Percentiles rank a stretch among this genome's conserved stretches.
phyloP scores from a whole-genome alignment of 2,329 filamentous ascomycete species.

The Aspergillus phoenicis region DNA sequence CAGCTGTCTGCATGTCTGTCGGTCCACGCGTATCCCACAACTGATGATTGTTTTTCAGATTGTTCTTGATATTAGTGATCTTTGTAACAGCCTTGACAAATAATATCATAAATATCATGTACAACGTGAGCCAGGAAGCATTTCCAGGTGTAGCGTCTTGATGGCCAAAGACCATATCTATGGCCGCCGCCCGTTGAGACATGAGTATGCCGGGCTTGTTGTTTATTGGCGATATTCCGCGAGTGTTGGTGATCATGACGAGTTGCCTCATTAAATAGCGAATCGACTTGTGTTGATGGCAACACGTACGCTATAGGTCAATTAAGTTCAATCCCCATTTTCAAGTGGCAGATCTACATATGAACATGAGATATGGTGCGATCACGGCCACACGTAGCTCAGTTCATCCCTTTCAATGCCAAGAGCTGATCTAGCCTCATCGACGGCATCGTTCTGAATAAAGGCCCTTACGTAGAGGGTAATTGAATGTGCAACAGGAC shows the following conservation, averaged over 20 bases:
- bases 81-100: too few species aligned
- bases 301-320: neutral
- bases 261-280: neutral
- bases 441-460: conserved; percentile 1
- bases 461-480: conserved; percentile 1
- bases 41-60: too few species aligned
- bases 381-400: neutral
- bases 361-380: neutral
- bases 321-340: neutral
- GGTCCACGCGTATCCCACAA: conserved; percentile 7
- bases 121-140: too few species aligned
- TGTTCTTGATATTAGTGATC: too few species aligned
- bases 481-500: conserved; percentile 11
- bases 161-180: too few species aligned
- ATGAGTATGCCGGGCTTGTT: neutral
- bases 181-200: neutral
- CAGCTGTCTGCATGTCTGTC: conserved; percentile 23
- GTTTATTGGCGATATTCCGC: neutral
- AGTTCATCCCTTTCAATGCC: neutral
- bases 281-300: neutral
- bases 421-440: conserved; percentile 8
- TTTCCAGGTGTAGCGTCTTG: too few species aligned
- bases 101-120: too few species aligned
- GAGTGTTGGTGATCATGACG: neutral
- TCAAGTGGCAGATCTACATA: neutral